Evolutionary conservation across 768 basidiomycete species (phyloP), one percentile per base, ranked within the genome.

Genomic region (Terana coerulea): DNA sequence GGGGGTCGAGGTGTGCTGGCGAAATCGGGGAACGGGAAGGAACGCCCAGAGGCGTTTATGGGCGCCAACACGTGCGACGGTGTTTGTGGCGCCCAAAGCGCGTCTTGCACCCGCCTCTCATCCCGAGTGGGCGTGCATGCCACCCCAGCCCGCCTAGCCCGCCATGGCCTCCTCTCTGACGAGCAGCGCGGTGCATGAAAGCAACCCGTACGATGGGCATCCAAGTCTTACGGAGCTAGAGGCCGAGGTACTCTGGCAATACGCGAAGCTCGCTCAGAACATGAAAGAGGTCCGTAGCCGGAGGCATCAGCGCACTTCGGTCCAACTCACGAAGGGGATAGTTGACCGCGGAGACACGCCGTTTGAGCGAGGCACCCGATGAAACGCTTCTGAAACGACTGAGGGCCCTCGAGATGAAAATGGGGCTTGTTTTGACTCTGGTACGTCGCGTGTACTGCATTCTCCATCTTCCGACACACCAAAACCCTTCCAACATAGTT

Each of bases 401-500:
- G 25, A 77, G 94, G 31, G 75, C 81, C 5, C 72, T 99, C 40
- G 95, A 98, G 64, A 82, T 88, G 67, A 95, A 97, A 68, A 93
- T 99, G 88, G 91, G 90, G 7, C 75, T 99, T 48, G 94, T 98
- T 0, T 70, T 98, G 66, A 98, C 95, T 0, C 70, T 99, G 68
- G 94, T 94, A 63, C 57, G 81, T 40, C n/a, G 25, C 24, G 10
- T n/a, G 6, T 35, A 24, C 10, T 35, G 43, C 12, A 33, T 14
- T 40, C 24, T n/a, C n/a, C n/a, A 19, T 40, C n/a, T 40, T 40
- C 10, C 24, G 19, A 40, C n/a, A 19, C 24, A 40, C n/a, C 39
- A 9, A 40, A 19, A 40, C n/a, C 39, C 8, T 41, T 8, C 30
- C 24, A 2, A 6, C 6, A 12, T 5, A 94, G 91, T 98, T 94